Evolutionary conservation across 495 filamentous ascomycete species (phyloP).

Genomic region (Chlorociboria aeruginascens): DNA sequence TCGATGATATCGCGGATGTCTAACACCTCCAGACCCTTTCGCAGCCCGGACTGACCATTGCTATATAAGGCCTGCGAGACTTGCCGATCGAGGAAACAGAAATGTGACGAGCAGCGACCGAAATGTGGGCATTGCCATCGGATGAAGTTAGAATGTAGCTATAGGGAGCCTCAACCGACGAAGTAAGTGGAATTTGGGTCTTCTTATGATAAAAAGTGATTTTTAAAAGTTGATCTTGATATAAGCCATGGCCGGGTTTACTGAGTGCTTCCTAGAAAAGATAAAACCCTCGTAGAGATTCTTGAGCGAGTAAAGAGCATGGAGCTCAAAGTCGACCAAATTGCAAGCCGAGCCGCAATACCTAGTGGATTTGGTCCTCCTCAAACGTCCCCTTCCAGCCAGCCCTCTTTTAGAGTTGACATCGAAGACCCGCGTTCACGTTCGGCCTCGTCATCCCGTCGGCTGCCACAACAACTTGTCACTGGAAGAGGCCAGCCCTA

Average conservation of each 20-base stretch:
- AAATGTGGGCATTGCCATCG: conserved; percentile 51
- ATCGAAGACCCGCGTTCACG: conserved; percentile 5
- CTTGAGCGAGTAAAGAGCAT: conserved; percentile 40
- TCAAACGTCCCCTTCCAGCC: conserved; percentile 18
- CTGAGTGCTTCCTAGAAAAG: conserved; percentile 34
- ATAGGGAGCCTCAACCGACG: conserved; percentile 48
- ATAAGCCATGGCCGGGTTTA: conserved; percentile 1
- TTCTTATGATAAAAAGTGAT: background rate
- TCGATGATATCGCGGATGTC: background rate
- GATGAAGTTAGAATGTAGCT: conserved; percentile 43
- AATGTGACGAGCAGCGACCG: conserved; percentile 79
- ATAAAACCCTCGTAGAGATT: conserved; percentile 49
- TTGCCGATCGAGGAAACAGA: conserved; percentile 75
- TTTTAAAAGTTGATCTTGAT: background rate
- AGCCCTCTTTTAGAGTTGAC: conserved; percentile 11
- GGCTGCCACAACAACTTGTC: conserved; percentile 4
- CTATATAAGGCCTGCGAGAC: conserved; percentile 64
- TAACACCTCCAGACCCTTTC: background rate
- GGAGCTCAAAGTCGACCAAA: conserved; percentile 24
- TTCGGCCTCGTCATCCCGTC: conserved; percentile 4
- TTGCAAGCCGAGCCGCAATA: conserved; percentile 7
- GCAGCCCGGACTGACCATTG: background rate
- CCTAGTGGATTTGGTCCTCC: conserved; percentile 8
- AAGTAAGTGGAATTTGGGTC: conserved; percentile 34
- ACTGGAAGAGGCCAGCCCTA: conserved; percentile 21